Percentiles rank a stretch among this genome's conserved stretches.
These are phyloP conservation scores for Phytophthora foliorum DNA, from an alignment of 352 stramenopile species.

Conservation along the genomic window DNA sequence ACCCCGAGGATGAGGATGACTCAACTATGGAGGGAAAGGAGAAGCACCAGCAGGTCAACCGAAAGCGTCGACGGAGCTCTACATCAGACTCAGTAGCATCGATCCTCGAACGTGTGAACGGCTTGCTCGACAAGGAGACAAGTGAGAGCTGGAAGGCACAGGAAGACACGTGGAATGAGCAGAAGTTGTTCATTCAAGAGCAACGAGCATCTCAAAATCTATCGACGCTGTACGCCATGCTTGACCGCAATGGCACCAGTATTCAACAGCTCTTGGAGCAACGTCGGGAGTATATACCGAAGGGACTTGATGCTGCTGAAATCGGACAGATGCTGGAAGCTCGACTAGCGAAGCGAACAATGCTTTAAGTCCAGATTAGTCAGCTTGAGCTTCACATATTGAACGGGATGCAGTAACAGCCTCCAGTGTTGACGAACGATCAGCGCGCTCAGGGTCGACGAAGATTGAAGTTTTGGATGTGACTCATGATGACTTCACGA, in stretches of 20 bases:
- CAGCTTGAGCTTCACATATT: constrained; percentile 1
- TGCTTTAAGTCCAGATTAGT: neutral
- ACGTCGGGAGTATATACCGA: neutral
- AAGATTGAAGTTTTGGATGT: constrained; percentile 9
- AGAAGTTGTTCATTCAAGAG: constrained; percentile 13
- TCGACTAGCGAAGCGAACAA: neutral
- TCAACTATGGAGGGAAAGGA: neutral
- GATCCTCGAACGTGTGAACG: neutral
- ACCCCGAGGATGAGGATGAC: constrained; percentile 3
- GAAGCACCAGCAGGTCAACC: neutral
- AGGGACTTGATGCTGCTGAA: neutral
- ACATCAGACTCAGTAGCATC: neutral
- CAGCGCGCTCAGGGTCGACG: neutral
- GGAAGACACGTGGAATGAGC: constrained; percentile 13
- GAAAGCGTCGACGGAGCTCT: constrained; percentile 2
- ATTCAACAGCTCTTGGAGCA: neutral
- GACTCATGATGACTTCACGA: too few relatives aligned
- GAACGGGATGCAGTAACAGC: neutral
- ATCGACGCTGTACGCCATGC: constrained; percentile 10
- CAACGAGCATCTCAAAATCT: constrained; percentile 6
- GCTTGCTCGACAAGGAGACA: neutral
- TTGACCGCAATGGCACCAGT: neutral
- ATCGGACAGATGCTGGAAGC: neutral
- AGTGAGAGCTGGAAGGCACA: neutral
- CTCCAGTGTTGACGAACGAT: too few relatives aligned